Base-by-base conservation (phyloP, 2,329 filamentous ascomycete genomes). In the Monosporascus ibericus region DNA sequence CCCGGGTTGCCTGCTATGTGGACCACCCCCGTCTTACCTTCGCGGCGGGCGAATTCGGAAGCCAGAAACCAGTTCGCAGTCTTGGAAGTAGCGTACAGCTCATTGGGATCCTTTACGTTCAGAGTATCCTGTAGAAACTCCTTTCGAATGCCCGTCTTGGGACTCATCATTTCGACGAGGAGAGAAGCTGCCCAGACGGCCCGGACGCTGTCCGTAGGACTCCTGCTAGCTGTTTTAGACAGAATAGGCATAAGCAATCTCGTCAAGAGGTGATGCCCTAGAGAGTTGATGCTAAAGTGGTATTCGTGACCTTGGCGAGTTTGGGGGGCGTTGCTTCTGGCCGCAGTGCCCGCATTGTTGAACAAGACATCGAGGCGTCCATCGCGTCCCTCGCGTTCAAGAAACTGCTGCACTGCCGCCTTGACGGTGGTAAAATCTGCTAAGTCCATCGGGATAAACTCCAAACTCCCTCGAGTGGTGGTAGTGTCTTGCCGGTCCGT, bases 81-180 rank as follows among this genome's bases (percentile, higher is more conserved):
- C 49, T 63, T 64, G 18, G 60, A 59, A 7, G 54, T 42, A 22
- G 38, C 44, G 37, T 63, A 62, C 15, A 64, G 30, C 44, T 60
- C 54, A 18, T 39, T 52, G 22, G 36, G 20, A 27, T 55, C 47
- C 25, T 49, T 55, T 17, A 22, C n/a, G 22, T 39, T 53, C n/a
- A 44, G 46, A 7, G 38, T 39, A 22, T 55, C 51, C 15, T 58
- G 8, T 2, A 60, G 34, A 15, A 58, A 59, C 18, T 54, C 52
- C 24, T 55, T 52, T 6, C 52, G 55, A 6, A 62, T 51, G 3
- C 61, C 58, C 24, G 22, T 20, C 36, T 56, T 52, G 1, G 60
- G 60, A 17, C 53, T 57, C 9, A 38, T 51, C 49, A 52, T 56
- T 15, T 63, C 60, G 2, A 62, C 58, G 4, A 62, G 51, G 20